Percentiles rank a stretch among this genome's conserved stretches.
Evolutionary conservation across 75 land plant genomes (phyloP).

Genomic region (Sequoiadendron giganteum): DNA sequence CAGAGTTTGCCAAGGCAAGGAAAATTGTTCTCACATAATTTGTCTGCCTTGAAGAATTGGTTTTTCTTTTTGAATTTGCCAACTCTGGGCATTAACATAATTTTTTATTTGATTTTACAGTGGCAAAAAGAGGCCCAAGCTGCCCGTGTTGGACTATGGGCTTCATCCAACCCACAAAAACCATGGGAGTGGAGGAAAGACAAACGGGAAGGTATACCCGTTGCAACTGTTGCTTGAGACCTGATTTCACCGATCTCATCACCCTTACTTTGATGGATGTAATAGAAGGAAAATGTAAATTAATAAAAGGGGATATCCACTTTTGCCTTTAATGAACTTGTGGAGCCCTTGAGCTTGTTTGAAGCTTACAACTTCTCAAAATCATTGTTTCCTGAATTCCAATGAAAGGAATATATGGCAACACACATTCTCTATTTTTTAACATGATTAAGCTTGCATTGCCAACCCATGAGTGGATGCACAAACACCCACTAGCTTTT

Average conservation of each 20-base stretch:
- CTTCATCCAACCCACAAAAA: slow-evolving; percentile 67
- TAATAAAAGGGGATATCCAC: background rate
- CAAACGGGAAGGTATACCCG: slow-evolving; percentile 22
- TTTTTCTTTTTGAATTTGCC: background rate
- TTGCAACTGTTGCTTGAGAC: background rate
- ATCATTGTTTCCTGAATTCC: too few relatives aligned
- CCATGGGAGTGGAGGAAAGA: slow-evolving; percentile 94
- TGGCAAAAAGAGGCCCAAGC: slow-evolving; percentile 84
- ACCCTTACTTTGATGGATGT: background rate
- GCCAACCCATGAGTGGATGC: too few relatives aligned
- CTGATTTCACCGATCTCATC: background rate
- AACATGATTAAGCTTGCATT: too few relatives aligned
- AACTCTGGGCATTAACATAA: background rate
- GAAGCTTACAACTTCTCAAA: too few relatives aligned
- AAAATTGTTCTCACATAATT: background rate
- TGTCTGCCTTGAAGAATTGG: background rate
- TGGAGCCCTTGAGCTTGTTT: too few relatives aligned
- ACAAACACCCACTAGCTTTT: too few relatives aligned
- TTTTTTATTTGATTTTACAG: slow-evolving; percentile 21
- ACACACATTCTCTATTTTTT: too few relatives aligned
- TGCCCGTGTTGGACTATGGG: slow-evolving; percentile 79
- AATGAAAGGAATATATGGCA: too few relatives aligned
- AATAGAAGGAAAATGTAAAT: background rate
- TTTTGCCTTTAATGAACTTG: background rate
- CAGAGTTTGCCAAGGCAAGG: slow-evolving; percentile 55